phyloP scores from a whole-genome alignment of 2,329 filamentous ascomycete species.

The Penicillium hesseltinei region DNA sequence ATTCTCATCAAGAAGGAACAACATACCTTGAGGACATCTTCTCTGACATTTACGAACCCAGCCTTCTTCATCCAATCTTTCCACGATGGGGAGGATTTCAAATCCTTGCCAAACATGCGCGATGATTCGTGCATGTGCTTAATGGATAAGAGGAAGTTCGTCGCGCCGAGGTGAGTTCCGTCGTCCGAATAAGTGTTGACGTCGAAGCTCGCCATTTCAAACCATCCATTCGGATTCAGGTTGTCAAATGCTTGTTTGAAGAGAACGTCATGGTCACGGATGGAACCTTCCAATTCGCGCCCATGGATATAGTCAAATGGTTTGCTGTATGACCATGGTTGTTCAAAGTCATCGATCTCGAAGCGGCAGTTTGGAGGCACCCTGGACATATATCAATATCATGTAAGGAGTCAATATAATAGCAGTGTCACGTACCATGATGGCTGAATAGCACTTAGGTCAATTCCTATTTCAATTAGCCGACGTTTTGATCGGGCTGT shows the following conservation, averaged over 20 bases:
- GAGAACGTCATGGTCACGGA: constrained; percentile 29
- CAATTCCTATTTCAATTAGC: constrained; percentile 25
- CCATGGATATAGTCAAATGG: constrained; percentile 35
- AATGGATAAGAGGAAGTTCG: constrained; percentile 23
- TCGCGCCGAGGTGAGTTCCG: constrained; percentile 29
- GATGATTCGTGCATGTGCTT: constrained; percentile 32
- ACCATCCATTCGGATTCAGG: constrained; percentile 29
- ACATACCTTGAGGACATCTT: constrained; percentile 46
- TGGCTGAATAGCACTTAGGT: constrained; percentile 34
- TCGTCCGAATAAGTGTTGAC: constrained; percentile 82
- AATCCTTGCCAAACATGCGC: constrained; percentile 34
- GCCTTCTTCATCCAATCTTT: constrained; percentile 48
- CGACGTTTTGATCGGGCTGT: background rate
- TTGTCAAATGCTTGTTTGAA: constrained; percentile 27
- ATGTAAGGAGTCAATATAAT: background rate
- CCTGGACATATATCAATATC: constrained; percentile 15
- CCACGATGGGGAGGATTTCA: constrained; percentile 34
- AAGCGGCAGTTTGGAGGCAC: constrained; percentile 37
- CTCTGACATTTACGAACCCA: constrained; percentile 55
- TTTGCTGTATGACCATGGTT: constrained; percentile 28
- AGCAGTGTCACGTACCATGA: constrained; percentile 24
- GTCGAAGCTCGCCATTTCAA: constrained; percentile 64
- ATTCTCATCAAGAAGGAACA: no score
- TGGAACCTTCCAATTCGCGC: constrained; percentile 31
- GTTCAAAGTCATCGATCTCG: constrained; percentile 35